A percentile compares a stretch with the other conserved stretches of the same genome.
Conservation (phyloP, 2,329 filamentous ascomycete genomes). For the Leptographium radiaticola region DNA sequence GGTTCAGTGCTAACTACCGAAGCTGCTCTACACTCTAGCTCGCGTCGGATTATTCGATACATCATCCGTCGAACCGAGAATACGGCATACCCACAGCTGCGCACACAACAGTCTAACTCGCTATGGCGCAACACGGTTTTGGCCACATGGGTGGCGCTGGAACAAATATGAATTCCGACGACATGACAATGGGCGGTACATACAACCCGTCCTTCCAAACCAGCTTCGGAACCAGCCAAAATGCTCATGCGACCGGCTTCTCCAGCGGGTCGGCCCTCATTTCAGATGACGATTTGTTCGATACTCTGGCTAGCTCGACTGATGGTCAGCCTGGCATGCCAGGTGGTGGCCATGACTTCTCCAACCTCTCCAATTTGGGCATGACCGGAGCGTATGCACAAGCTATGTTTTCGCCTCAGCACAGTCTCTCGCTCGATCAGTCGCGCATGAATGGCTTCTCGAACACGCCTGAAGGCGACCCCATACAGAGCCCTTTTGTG, state of each 20-base stretch:
- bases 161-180: constrained; percentile 65
- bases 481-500: constrained; percentile 82
- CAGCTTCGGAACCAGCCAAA: constrained; percentile 39
- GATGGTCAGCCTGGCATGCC: constrained; percentile 38
- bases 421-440: constrained; percentile 51
- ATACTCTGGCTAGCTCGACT: constrained; percentile 49
- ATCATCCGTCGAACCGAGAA: background rate
- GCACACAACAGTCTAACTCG: background rate
- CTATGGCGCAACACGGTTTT: constrained; percentile 45
- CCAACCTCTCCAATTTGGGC: constrained; percentile 38
- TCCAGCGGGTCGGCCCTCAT: constrained; percentile 67
- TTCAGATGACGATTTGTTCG: constrained; percentile 77
- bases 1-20: background rate
- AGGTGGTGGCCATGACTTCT: constrained; percentile 42
- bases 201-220: constrained; percentile 51
- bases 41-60: background rate
- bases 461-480: constrained; percentile 80
- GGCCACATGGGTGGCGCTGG: constrained; percentile 40
- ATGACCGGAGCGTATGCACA: constrained; percentile 40
- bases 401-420: constrained; percentile 39
- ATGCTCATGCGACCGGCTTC: constrained; percentile 56
- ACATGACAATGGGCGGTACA: constrained; percentile 55
- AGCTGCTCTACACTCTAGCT: background rate
- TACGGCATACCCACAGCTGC: background rate
- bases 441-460: constrained; percentile 70